Base-by-base conservation (phyloP, 2,329 filamentous ascomycete genomes). In the Fusarium setosum region DNA sequence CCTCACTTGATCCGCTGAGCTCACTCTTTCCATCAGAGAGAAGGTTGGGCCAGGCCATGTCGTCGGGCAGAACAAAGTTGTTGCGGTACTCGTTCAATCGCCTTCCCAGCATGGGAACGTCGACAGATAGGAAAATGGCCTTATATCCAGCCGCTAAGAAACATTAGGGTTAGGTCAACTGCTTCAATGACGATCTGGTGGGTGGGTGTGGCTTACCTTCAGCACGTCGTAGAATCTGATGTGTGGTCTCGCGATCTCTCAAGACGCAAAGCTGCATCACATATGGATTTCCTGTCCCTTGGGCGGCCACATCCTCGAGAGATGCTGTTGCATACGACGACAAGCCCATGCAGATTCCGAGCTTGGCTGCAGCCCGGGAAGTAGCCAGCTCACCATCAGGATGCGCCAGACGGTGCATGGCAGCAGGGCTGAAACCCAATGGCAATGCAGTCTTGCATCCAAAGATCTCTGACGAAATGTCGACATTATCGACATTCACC, bases 41-140 rank as follows among this genome's bases (percentile, higher is more conserved):
- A 83, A 68, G 54, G 31, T 66, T 68, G 8, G 65, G 65, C 65
- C 65, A 68, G 4, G 40, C 64, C 38, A 75, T 79, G 76, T 82
- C 82, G 45, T 88, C 83, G 10, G 84, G 83, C 48, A 77, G 78
- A 2, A 83, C 71, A 75, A 83, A 74, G 73, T 80, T 76, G 59
- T 81, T 77, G 24, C 80, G 79, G 61, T 82, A 80, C 49, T 84
- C 77, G 72, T 88, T 89, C 1, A 71, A 31, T 12, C 67, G 61
- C 2, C 67, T 42, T 4, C 86, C 86, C 3, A 84, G 80, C 11
- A 88, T 80, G 2, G 86, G 85, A 0, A 84, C 81, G 69, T 89
- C 86, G 12, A 88, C 82, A 0, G 87, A 89, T 4, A 89, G 76
- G 63, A 88, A 85, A 17, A 89, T 78, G 6, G 81, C 85, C 61